Evolutionary conservation across 805 yeast genomes (phyloP), one percentile per base, ranked within the genome.

Genomic region (Scheffersomyces stipitis): DNA sequence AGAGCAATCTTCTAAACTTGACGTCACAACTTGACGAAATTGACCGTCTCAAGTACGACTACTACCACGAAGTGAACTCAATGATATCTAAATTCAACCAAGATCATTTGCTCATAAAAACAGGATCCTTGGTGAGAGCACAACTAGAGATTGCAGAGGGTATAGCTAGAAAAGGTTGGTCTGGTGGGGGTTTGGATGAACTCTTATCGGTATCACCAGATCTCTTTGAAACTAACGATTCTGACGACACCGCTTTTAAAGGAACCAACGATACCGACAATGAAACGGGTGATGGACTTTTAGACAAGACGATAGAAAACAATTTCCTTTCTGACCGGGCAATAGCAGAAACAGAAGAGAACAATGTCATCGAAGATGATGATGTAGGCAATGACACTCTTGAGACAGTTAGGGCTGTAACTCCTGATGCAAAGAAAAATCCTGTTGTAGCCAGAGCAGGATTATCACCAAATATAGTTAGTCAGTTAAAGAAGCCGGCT

Each of bases 161-260:
- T 18, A 78, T 88, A 15, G 95, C 95, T 0, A 71, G 79, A 38
- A 88, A 88, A 53, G 93, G 95, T 4, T 82, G 89, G 86, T 74
- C 83, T 3, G 96, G 95, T 10, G 93, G 91, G 18, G 96, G 96
- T 0, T 62, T 88, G 23, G 96, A 87, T 52, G 81, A 75, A 17
- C 62, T 85, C 36, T 64, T 85, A 16, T 66, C 78, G 1, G 66
- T 73, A 23, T 79, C 86, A 26, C 83, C 84, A 1, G 93, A 84
- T 54, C 37, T 61, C 16, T 60, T 62, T 38, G 61, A 54, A n/a
- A 33, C 36, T 3, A 36, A 34, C 20, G 46, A 44, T 15, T n/a
- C 10, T 7, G 24, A 20, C 7, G n/a, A n/a, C n/a, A n/a, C n/a
- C n/a, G n/a, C n/a, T n/a, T n/a, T n/a, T n/a, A n/a, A n/a, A n/a